These are phyloP conservation scores for Trichoderma koningiopsis DNA, from an alignment of 2,329 filamentous ascomycete genomes.

Conservation along the genomic window DNA sequence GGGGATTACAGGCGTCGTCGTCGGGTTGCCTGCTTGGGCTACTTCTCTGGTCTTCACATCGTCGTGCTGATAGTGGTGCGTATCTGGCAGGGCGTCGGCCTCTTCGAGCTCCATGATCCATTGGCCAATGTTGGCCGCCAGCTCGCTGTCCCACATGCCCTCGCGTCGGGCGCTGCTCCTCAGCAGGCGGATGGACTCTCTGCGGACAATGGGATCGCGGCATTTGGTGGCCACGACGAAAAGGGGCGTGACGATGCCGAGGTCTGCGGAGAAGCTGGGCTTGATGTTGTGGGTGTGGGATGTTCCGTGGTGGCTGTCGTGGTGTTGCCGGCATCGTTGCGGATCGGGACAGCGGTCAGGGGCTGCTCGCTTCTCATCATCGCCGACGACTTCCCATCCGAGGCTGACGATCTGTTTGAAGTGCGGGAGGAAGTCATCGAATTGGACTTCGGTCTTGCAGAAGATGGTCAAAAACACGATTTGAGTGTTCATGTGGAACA, in stretches of 20 bases:
- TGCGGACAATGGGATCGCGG: slow-evolving; percentile 57
- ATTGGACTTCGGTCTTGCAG: slow-evolving; percentile 59
- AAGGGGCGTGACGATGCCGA: slow-evolving; percentile 65
- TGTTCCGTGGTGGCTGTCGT: slow-evolving; percentile 35
- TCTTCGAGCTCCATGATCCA: slow-evolving; percentile 61
- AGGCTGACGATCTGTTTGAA: slow-evolving; percentile 60
- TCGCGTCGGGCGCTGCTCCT: slow-evolving; percentile 63
- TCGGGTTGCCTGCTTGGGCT: slow-evolving; percentile 24
- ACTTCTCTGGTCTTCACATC: background rate
- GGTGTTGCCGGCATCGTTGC: slow-evolving; percentile 46
- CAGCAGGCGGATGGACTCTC: slow-evolving; percentile 63
- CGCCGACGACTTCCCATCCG: slow-evolving; percentile 61
- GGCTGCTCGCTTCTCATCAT: slow-evolving; percentile 56
- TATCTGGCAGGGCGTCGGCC: slow-evolving; percentile 35
- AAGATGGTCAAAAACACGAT: slow-evolving; percentile 64
- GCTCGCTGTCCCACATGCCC: slow-evolving; percentile 69
- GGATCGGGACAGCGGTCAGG: slow-evolving; percentile 49
- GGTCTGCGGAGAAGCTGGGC: slow-evolving; percentile 64
- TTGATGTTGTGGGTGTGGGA: slow-evolving; percentile 56
- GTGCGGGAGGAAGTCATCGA: slow-evolving; percentile 55
- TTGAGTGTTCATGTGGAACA: slow-evolving; percentile 61
- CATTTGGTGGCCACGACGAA: slow-evolving; percentile 70
- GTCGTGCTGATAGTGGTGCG: background rate
- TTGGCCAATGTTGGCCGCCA: slow-evolving; percentile 56
- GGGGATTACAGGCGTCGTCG: slow-evolving; percentile 41